Conservation (phyloP, 495 filamentous ascomycete genomes). For the Talaromyces stipitatus region DNA sequence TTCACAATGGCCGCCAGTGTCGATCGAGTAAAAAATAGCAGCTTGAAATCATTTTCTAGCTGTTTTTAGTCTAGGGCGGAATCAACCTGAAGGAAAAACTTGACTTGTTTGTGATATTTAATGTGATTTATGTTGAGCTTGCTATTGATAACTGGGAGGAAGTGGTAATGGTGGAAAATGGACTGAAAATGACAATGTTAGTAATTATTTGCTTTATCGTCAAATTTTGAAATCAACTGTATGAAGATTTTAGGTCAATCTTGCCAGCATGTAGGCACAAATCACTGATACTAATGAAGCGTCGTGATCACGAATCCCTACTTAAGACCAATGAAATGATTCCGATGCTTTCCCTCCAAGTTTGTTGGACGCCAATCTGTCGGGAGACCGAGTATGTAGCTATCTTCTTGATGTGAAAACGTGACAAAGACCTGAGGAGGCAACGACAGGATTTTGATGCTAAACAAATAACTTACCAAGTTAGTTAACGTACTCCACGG, state of each 20-base stretch:
- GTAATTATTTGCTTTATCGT: not conserved
- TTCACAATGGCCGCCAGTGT: not conserved
- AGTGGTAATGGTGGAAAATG: not conserved
- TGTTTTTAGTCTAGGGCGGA: not conserved
- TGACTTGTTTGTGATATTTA: not conserved
- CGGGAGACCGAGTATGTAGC: too few species aligned
- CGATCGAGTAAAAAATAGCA: not conserved
- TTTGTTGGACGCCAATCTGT: too few species aligned
- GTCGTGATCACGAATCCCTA: too few species aligned
- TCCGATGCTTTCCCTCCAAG: too few species aligned
- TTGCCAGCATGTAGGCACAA: too few species aligned
- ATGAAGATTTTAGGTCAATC: not conserved
- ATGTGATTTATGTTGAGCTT: not conserved
- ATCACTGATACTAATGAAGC: too few species aligned
- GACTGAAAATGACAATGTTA: not conserved
- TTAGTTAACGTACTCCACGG: too few species aligned
- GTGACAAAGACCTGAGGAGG: too few species aligned
- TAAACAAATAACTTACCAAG: too few species aligned
- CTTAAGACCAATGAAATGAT: too few species aligned
- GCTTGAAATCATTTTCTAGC: not conserved
- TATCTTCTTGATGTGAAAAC: too few species aligned
- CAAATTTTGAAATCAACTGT: not conserved
- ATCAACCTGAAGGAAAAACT: not conserved
- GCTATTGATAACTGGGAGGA: not conserved
- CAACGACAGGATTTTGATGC: too few species aligned